These are phyloP conservation scores for Diddensiella transvaalensis DNA, from an alignment of 805 yeast genomes.

Conservation along the genomic window DNA sequence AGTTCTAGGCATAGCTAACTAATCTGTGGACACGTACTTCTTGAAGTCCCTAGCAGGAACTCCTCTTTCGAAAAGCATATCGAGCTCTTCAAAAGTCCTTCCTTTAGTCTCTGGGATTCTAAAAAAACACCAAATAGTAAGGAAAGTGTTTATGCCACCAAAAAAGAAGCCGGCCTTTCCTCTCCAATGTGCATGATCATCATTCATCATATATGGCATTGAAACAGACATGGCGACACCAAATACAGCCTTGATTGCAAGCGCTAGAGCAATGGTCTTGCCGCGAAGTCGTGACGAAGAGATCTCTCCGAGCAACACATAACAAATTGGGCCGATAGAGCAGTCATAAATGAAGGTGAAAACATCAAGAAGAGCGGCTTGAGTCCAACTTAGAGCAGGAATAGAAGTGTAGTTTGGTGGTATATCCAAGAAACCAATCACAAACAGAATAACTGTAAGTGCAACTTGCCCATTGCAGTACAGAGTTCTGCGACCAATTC, in stretches of 20 bases:
- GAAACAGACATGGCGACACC: conserved; percentile 15
- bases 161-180: conserved; percentile 47
- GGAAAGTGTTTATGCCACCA: conserved; percentile 35
- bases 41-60: conserved; percentile 8
- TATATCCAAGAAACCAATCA: conserved; percentile 37
- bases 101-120: conserved; percentile 57
- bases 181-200: conserved; percentile 43
- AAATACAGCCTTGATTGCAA: conserved; percentile 27
- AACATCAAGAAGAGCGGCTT: conserved; percentile 45
- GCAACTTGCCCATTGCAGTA: conserved; percentile 34
- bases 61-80: conserved; percentile 40
- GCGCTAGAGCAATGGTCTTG: conserved; percentile 35
- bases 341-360: conserved; percentile 44
- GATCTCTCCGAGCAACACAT: conserved; percentile 39
- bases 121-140: conserved; percentile 43
- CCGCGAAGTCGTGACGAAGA: conserved; percentile 40
- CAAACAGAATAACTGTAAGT: conserved; percentile 37
- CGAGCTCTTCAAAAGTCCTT: conserved; percentile 57
- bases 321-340: conserved; percentile 42
- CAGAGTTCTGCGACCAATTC: conserved; percentile 24
- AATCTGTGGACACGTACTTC: conserved; percentile 20
- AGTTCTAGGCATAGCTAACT: no score
- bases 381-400: conserved; percentile 27
- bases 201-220: conserved; percentile 47
- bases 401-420: conserved; percentile 10